Base-by-base conservation (phyloP, 129 eudicot genomes). In the Helianthus tuberosus region DNA sequence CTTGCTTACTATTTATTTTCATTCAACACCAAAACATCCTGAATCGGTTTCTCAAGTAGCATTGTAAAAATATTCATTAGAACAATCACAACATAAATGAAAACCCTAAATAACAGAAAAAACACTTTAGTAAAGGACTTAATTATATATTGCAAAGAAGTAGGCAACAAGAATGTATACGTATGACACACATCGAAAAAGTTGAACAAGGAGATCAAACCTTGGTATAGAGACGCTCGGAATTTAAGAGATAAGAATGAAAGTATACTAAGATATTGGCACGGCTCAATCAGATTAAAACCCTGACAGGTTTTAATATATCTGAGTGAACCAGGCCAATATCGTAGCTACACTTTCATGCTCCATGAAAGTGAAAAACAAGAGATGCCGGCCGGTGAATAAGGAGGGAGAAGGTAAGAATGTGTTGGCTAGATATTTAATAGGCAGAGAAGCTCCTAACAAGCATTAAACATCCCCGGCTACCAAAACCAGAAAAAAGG, bases 241-340 rank as follows among this genome's bases (percentile, higher is more conserved):
- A 58, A 55, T 3, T 10, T 49, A 41, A 23, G 17, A 70, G 25
- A 55, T 14, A 60, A 46, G 63, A 66, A 82, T 81, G 92, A 84
- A 82, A 79, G 77, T 48, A 83, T 75, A 82, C 77, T 81, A 25
- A 81, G 87, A 87, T 87, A 87, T 87, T 87, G 92, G 85, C 92
- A 82, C 89, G 92, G 92, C 92, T 84, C 92, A 87, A 87, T 87
- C 92, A 87, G 49, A 84, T 62, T 29, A 46, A 74, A 68, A 57
- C 10, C 36, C n/a, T 13, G 38, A 20, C 1, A n/a, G n/a, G 13
- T 53, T 72, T 16, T 46, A 6, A 32, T 35, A 7, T 4, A 50
- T 87, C 81, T 84, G 92, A 84, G 89, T 87, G 92, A 87, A 79
- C 85, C 89, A 72, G 92, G 89, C 88, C 92, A 87, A 87, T 87